phyloP scores from a whole-genome alignment of 108 stramenopile genomes.

The Nannochloropsis salina region DNA sequence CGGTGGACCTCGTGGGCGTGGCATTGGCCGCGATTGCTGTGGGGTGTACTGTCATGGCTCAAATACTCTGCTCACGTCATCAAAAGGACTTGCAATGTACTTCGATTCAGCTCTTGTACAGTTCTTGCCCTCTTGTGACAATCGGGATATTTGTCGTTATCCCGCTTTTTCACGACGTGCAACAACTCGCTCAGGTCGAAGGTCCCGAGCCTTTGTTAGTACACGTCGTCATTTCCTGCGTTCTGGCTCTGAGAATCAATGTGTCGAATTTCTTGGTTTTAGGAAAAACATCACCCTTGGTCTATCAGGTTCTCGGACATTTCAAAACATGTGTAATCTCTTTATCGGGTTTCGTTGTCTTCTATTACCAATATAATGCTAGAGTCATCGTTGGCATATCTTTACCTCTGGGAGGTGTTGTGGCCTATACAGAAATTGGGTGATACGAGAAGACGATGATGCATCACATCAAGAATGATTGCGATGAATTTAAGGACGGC shows the following conservation, averaged over 20 bases:
- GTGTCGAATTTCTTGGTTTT: slow-evolving; percentile 33
- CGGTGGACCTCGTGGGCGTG: neutral
- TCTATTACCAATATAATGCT: neutral
- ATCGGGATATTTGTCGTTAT: slow-evolving; percentile 27
- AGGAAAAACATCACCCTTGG: slow-evolving; percentile 37
- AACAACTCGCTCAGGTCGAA: neutral
- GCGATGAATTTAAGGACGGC: too few species aligned
- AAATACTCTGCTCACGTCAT: slow-evolving; percentile 18
- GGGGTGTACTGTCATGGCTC: slow-evolving; percentile 21
- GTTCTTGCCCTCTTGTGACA: slow-evolving; percentile 31
- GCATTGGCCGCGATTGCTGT: slow-evolving; percentile 27
- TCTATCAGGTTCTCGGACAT: slow-evolving; percentile 37
- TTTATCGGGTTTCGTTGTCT: neutral
- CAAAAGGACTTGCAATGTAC: neutral
- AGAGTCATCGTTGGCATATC: neutral
- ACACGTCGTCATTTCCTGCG: neutral
- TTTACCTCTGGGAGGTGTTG: neutral
- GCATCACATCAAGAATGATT: too few species aligned
- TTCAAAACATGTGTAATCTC: slow-evolving; percentile 25
- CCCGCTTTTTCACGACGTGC: slow-evolving; percentile 40
- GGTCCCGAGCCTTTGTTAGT: neutral
- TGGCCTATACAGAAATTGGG: neutral
- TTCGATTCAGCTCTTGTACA: slow-evolving; percentile 34
- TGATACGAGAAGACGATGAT: neutral
- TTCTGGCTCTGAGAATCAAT: neutral